Conservation (phyloP, 768 basidiomycete species). For the Pulveroboletus sp. region DNA sequence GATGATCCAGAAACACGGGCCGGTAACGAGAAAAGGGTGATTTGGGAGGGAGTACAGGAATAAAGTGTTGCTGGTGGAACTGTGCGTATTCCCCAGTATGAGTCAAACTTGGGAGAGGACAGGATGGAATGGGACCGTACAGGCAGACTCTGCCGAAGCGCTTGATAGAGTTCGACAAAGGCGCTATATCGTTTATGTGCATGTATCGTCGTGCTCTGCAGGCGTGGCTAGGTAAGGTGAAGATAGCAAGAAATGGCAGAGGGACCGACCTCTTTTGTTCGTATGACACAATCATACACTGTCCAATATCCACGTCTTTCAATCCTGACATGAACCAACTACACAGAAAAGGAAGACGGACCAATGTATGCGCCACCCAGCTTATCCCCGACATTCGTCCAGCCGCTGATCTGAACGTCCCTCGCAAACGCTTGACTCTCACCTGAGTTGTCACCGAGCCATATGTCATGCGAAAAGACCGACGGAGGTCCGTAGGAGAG, state of each 20-base stretch:
- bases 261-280: conserved; percentile 49
- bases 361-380: conserved; percentile 63
- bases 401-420: conserved; percentile 61
- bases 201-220: conserved; percentile 57
- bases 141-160: conserved; percentile 48
- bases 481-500: conserved; percentile 42
- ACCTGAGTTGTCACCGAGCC: conserved; percentile 58
- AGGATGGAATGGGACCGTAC: conserved; percentile 29
- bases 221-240: not conserved
- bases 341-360: conserved; percentile 24
- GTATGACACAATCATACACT: conserved; percentile 71
- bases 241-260: no score
- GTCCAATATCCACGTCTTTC: not conserved
- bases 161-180: conserved; percentile 50
- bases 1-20: conserved; percentile 60
- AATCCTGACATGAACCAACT: not conserved
- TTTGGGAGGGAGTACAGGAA: conserved; percentile 67
- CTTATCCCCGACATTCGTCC: conserved; percentile 68
- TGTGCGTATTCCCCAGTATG: conserved; percentile 17
- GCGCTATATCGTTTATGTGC: conserved; percentile 64
- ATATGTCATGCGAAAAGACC: conserved; percentile 65
- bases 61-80: conserved; percentile 40
- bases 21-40: conserved; percentile 62
- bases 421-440: conserved; percentile 54
- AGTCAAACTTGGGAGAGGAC: not conserved